phyloP scores from a whole-genome alignment of 129 eudicot genomes.

The Flaveria trinervia region DNA sequence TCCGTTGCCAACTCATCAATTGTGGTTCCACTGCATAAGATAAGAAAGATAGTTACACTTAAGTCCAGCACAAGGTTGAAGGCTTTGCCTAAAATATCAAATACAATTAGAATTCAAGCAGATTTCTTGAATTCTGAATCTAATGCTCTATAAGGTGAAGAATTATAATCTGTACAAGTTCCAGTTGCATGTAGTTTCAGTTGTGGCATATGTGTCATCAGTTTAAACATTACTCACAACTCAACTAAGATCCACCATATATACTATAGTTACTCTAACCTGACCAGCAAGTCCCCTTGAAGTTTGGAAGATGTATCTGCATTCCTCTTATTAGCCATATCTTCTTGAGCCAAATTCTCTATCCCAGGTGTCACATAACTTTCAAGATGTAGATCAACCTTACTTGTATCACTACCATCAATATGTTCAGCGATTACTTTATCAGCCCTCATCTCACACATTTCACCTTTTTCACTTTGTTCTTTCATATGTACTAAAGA shows the following conservation, averaged over 20 bases:
- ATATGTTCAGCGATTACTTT: conserved; percentile 11
- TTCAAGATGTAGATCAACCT: conserved; percentile 37
- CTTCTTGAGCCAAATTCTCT: conserved; percentile 28
- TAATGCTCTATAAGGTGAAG: conserved; percentile 2
- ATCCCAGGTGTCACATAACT: conserved; percentile 26
- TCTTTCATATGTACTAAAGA: conserved; percentile 30
- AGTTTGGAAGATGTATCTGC: conserved; percentile 33
- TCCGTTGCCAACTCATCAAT: conserved; percentile 31
- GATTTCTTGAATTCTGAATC: background rate
- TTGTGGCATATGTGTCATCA: background rate
- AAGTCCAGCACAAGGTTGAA: background rate
- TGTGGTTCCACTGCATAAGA: conserved; percentile 46
- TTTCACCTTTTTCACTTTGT: conserved; percentile 35
- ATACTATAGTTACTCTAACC: conserved; percentile 37
- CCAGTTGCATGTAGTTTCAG: background rate
- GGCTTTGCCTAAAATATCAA: conserved; percentile 18
- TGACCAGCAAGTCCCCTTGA: conserved; percentile 18
- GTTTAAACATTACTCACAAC: background rate
- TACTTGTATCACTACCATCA: conserved; percentile 37
- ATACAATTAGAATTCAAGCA: background rate
- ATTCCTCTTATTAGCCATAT: conserved; percentile 29
- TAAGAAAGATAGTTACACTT: conserved; percentile 15
- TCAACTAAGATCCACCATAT: conserved; percentile 12
- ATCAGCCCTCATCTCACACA: conserved; percentile 36
- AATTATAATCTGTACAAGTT: conserved; percentile 8